Conservation (phyloP, 2,329 filamentous ascomycete genomes). For the Emergomyces africanus region DNA sequence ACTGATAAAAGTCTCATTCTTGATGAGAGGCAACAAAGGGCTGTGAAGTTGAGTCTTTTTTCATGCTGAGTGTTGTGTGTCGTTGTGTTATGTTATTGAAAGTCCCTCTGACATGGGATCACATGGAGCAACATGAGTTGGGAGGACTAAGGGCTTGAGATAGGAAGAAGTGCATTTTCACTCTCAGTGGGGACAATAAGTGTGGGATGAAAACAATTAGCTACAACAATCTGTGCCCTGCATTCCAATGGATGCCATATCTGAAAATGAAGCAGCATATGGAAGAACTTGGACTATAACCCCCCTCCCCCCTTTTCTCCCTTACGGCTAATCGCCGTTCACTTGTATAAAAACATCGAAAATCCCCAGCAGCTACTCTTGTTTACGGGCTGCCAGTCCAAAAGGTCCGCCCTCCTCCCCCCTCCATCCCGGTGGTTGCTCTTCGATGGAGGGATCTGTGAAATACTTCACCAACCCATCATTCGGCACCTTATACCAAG, state of each 20-base stretch:
- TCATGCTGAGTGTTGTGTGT: neutral
- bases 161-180: neutral
- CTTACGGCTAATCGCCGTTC: neutral
- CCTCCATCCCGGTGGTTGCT: neutral
- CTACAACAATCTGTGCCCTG: neutral
- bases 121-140: neutral
- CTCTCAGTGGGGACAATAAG: neutral
- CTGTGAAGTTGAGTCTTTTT: neutral
- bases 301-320: too few species aligned
- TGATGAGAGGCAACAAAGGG: neutral
- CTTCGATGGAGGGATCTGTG: constrained; percentile 13
- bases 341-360: neutral
- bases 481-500: constrained; percentile 27
- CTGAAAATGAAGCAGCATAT: neutral
- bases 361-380: neutral
- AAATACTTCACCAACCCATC: constrained; percentile 22
- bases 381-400: neutral
- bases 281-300: neutral
- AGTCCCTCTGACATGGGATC: neutral
- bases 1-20: neutral
- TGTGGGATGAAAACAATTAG: neutral
- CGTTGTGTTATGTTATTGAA: neutral
- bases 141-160: neutral
- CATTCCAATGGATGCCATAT: neutral
- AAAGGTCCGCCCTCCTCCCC: neutral